These are phyloP conservation scores for Sugiyamaella castrensis DNA, from an alignment of 1,139 yeast genomes.

Conservation along the genomic window DNA sequence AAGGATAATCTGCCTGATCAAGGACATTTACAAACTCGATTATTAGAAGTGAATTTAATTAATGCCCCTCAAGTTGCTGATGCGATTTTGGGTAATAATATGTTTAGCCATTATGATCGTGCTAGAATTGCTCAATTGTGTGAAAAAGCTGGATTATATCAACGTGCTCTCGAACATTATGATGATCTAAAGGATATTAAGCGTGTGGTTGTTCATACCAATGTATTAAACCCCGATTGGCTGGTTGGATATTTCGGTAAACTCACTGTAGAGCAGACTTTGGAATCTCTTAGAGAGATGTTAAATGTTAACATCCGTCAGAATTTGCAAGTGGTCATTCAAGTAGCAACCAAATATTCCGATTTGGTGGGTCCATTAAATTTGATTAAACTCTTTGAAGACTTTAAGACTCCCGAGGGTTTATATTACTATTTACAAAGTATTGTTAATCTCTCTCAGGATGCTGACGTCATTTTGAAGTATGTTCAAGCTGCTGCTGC, in stretches of 20 bases:
- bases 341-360: conserved; percentile 94
- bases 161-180: conserved; percentile 93
- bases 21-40: conserved; percentile 93
- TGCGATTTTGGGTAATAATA: conserved; percentile 92
- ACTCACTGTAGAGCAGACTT: conserved; percentile 89
- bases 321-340: conserved; percentile 89
- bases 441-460: conserved; percentile 89
- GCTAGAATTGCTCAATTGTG: conserved; percentile 88
- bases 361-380: conserved; percentile 86
- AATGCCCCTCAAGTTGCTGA: conserved; percentile 99
- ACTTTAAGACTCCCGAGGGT: conserved; percentile 88
- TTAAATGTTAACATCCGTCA: conserved; percentile 77
- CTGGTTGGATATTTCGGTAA: conserved; percentile 89
- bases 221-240: conserved; percentile 89
- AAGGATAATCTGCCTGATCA: conserved; percentile 93
- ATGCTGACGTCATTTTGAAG: conserved; percentile 92
- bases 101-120: conserved; percentile 94
- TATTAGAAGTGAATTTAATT: conserved; percentile 85
- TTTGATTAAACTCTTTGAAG: conserved; percentile 88
- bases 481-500: conserved; percentile 93
- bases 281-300: conserved; percentile 84
- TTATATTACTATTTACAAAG: conserved; percentile 90
- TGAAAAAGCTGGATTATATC: conserved; percentile 91
- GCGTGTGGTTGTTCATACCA: conserved; percentile 88
- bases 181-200: conserved; percentile 93